Percentiles rank a stretch among this genome's conserved stretches.
Conservation (phyloP, 257 asterid species). For the Solanum piurae region DNA sequence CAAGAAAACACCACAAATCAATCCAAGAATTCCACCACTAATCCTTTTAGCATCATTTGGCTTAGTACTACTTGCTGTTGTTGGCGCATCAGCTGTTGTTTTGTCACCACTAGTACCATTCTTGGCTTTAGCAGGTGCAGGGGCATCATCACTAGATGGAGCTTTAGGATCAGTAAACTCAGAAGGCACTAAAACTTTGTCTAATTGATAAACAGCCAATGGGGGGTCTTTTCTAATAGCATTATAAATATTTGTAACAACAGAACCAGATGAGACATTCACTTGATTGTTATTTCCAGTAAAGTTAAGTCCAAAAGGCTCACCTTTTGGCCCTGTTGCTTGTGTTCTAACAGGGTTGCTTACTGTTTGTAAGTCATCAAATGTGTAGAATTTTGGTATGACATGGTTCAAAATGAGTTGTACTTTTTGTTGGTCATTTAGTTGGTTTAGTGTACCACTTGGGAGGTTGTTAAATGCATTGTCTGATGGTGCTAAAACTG, state of each 20-base stretch:
- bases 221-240: conserved; percentile 42
- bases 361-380: conserved; percentile 33
- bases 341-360: conserved; percentile 92
- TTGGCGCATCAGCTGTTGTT: conserved; percentile 14
- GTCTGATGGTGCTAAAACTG: conserved; percentile 79
- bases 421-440: conserved; percentile 47
- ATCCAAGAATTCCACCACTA: conserved; percentile 6
- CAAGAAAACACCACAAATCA: conserved; percentile 15
- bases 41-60: conserved; percentile 4
- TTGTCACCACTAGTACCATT: conserved; percentile 4
- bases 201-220: conserved; percentile 71
- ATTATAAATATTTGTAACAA: conserved; percentile 35
- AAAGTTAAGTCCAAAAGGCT: conserved; percentile 42
- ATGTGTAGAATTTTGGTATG: conserved; percentile 53
- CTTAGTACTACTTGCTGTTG: background rate
- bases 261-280: conserved; percentile 57
- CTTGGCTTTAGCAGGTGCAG: conserved; percentile 8
- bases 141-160: conserved; percentile 34
- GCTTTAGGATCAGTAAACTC: conserved; percentile 31
- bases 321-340: conserved; percentile 52
- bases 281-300: conserved; percentile 37
- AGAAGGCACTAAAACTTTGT: conserved; percentile 45
- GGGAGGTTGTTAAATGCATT: conserved; percentile 76
- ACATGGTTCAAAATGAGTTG: conserved; percentile 60
- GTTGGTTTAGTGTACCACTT: conserved; percentile 62